Evolutionary conservation across 768 basidiomycete species (phyloP).

Genomic region (Obba rivulosa): DNA sequence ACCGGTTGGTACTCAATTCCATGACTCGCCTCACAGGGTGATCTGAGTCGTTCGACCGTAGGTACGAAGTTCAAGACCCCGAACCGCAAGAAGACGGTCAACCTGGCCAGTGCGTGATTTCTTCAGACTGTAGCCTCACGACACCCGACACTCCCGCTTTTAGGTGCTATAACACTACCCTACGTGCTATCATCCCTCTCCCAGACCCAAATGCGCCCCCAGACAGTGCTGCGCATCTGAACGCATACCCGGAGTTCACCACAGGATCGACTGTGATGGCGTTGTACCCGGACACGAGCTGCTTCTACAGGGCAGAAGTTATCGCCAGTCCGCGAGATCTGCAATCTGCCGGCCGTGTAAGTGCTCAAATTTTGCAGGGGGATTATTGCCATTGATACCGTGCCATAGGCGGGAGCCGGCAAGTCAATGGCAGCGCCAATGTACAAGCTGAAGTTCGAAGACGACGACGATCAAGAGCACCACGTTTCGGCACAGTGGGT

Average conservation of each 20-base stretch:
- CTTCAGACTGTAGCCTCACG: not conserved
- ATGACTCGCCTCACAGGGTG: not conserved
- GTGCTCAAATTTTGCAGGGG: constrained; percentile 12
- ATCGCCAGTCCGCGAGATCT: constrained; percentile 56
- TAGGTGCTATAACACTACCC: constrained; percentile 65
- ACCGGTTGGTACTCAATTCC: constrained; percentile 38
- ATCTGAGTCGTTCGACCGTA: constrained; percentile 20
- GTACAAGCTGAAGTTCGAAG: constrained; percentile 85
- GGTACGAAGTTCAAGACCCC: constrained; percentile 83
- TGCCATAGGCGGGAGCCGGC: constrained; percentile 10
- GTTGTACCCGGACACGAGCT: constrained; percentile 87
- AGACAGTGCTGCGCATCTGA: constrained; percentile 58
- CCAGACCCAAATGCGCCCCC: constrained; percentile 63
- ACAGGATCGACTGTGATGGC: constrained; percentile 75
- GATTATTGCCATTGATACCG: not conserved
- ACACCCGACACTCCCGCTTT: not conserved
- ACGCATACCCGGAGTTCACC: constrained; percentile 66
- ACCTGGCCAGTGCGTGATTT: constrained; percentile 43
- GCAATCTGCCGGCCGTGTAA: constrained; percentile 32
- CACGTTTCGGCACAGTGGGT: constrained; percentile 73
- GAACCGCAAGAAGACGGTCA: constrained; percentile 80
- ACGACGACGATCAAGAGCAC: constrained; percentile 83
- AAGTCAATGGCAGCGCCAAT: constrained; percentile 31
- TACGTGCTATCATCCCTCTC: constrained; percentile 70
- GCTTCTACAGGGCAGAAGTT: constrained; percentile 86